phyloP scores from a whole-genome alignment of 2,329 filamentous ascomycete species.

The Ophiostoma populinum region DNA sequence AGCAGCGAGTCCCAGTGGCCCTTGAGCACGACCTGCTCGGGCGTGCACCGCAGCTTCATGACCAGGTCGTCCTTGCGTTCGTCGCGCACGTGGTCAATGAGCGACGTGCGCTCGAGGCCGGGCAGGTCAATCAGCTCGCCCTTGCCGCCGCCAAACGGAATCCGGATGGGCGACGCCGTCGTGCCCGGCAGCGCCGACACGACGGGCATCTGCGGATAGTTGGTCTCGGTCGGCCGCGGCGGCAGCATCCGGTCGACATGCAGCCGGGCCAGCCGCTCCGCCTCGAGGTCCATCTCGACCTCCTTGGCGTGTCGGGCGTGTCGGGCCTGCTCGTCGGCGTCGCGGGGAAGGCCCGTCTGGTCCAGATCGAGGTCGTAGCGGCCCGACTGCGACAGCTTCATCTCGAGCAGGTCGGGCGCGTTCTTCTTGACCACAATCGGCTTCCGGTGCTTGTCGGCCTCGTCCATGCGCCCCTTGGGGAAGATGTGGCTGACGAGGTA shows the following conservation, averaged over 20 bases:
- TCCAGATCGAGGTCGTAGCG: neutral
- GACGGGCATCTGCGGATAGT: constrained; percentile 70
- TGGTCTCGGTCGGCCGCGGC: constrained; percentile 51
- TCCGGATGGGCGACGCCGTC: constrained; percentile 83
- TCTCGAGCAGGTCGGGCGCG: neutral
- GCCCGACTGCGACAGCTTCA: constrained; percentile 1
- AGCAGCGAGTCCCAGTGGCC: constrained; percentile 58
- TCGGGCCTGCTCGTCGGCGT: no score
- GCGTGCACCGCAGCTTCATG: constrained; percentile 63
- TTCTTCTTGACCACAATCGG: neutral
- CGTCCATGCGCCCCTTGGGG: constrained; percentile 49
- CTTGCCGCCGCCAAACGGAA: constrained; percentile 70
- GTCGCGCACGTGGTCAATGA: constrained; percentile 54
- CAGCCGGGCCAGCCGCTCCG: no score
- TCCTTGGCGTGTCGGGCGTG: constrained; percentile 1
- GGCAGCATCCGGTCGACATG: constrained; percentile 42
- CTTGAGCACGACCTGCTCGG: constrained; percentile 56
- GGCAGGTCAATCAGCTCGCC: constrained; percentile 91
- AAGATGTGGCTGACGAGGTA: constrained; percentile 76
- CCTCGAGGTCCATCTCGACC: no score
- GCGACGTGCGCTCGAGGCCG: constrained; percentile 56
- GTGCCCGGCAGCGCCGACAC: constrained; percentile 81
- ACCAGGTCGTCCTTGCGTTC: constrained; percentile 50
- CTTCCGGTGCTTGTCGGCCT: neutral
- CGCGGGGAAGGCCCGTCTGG: neutral